phyloP scores from a whole-genome alignment of 257 asterid species.

The Cordia subcordata region DNA sequence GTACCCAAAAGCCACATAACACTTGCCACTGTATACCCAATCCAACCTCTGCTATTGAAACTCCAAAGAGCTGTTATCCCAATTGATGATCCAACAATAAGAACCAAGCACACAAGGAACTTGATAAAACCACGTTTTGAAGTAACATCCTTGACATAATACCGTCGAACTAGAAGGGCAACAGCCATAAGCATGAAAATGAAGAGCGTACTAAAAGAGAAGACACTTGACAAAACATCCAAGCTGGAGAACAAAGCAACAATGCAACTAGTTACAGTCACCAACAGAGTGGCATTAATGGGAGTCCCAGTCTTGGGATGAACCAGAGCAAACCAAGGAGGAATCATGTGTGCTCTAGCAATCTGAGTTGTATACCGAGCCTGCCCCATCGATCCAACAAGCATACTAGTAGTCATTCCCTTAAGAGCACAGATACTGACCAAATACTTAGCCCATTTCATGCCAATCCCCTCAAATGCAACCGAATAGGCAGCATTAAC shows the following conservation, averaged over 20 bases:
- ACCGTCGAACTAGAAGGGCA: constrained; percentile 79
- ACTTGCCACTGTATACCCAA: constrained; percentile 38
- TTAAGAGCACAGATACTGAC: constrained; percentile 77
- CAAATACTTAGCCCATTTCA: constrained; percentile 85
- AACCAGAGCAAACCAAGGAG: constrained; percentile 78
- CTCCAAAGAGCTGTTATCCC: constrained; percentile 58
- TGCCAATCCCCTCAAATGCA: constrained; percentile 63
- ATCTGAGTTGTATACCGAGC: constrained; percentile 97
- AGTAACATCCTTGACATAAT: constrained; percentile 64
- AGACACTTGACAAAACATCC: constrained; percentile 75
- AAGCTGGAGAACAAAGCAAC: constrained; percentile 80
- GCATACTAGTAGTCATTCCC: constrained; percentile 96
- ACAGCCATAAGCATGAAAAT: constrained; percentile 98
- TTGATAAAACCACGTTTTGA: constrained; percentile 38
- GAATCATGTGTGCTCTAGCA: constrained; percentile 89
- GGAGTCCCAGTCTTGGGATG: constrained; percentile 92
- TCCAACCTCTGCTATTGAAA: constrained; percentile 32
- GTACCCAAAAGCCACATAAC: constrained; percentile 63
- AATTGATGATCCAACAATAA: constrained; percentile 55
- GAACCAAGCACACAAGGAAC: constrained; percentile 35
- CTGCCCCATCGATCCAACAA: constrained; percentile 94
- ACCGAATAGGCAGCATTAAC: constrained; percentile 78
- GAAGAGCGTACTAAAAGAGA: constrained; percentile 82
- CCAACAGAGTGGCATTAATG: constrained; percentile 68
- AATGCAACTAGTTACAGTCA: constrained; percentile 63